These are phyloP conservation scores for Eucalyptus curtisii DNA, from an alignment of 345 rosid genomes.

Conservation along the genomic window DNA sequence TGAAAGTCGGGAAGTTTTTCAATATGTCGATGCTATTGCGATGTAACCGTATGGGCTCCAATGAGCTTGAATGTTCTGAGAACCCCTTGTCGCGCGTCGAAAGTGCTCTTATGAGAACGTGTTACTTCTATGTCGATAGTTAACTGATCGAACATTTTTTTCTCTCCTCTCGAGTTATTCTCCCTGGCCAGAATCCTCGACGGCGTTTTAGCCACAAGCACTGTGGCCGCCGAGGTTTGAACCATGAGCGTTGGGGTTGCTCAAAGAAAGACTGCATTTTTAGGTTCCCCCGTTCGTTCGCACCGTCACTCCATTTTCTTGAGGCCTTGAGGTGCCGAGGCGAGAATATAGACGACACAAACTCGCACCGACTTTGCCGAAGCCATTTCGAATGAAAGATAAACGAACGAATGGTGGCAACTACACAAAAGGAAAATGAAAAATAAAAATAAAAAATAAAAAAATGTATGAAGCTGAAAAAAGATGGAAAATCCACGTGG, in stretches of 20 bases:
- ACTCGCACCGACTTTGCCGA: not conserved
- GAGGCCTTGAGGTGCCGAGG: not conserved
- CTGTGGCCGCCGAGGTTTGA: not conserved
- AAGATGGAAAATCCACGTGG: not conserved
- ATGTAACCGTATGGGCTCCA: not conserved
- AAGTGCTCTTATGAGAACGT: not conserved
- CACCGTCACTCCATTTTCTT: not conserved
- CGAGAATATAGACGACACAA: not conserved
- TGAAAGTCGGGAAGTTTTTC: not conserved
- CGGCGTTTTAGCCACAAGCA: not conserved
- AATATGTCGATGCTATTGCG: not conserved
- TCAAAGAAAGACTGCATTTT: not conserved
- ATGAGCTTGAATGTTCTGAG: not conserved
- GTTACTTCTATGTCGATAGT: not conserved
- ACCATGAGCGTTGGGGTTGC: not conserved
- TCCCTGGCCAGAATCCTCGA: not conserved
- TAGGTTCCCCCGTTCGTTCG: not conserved
- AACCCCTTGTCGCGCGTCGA: not conserved
- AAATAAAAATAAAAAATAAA: rapidly evolving
- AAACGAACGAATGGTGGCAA: not conserved
- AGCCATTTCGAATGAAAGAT: not conserved
- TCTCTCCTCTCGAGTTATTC: not conserved
- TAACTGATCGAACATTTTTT: not conserved
- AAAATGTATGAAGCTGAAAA: not conserved
- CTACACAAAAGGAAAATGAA: not conserved